Evolutionary conservation across 129 eudicot species (phyloP), one percentile per base, ranked within the genome.

Genomic region (Pseudognaphalium luteoalbum): DNA sequence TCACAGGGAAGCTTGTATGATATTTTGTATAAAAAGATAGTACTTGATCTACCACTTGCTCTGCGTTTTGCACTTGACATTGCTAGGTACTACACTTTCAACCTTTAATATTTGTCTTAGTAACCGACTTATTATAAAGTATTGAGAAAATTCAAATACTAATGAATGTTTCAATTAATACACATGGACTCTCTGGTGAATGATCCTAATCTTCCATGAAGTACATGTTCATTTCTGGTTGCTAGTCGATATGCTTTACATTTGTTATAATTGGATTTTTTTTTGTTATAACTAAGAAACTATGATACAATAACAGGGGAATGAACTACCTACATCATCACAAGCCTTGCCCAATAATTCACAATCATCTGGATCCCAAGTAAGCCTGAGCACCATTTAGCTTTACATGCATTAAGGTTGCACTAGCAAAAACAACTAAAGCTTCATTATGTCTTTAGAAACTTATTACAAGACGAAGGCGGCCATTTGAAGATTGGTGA

Each of bases 401-500:
- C 16, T 66, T 66, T 22, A n/a, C 67, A 72, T 52, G 39, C 30
- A 51, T 64, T 16, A 33, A 30, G 52, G 7, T 34, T 71, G 44
- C 42, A 63, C 28, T 4, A 15, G 10, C 21, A 51, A 10, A 65
- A 73, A 57, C 32, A 54, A 1, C 35, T n/a, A 78, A 69, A 68
- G 75, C 4, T 76, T 30, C 66, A 28, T 66, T 75, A 25, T 66
- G 25, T 60, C 66, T 67, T 19, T 68, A 89, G 95, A 80, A 89
- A 89, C 83, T 82, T 89, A 73, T 66, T 89, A 68, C 91, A 84
- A 62, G 91, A 89, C 41, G 95, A 86, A 84, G 91, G 91, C 73
- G 95, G 90, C 25, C 91, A 89, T 68, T 83, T 89, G 64, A 89
- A 89, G 84, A 86, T 89, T 63, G 89, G 91, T 74, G 95, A 89